Base-by-base conservation (phyloP, 805 yeast species). In the Jamesozyma spencerorum region DNA sequence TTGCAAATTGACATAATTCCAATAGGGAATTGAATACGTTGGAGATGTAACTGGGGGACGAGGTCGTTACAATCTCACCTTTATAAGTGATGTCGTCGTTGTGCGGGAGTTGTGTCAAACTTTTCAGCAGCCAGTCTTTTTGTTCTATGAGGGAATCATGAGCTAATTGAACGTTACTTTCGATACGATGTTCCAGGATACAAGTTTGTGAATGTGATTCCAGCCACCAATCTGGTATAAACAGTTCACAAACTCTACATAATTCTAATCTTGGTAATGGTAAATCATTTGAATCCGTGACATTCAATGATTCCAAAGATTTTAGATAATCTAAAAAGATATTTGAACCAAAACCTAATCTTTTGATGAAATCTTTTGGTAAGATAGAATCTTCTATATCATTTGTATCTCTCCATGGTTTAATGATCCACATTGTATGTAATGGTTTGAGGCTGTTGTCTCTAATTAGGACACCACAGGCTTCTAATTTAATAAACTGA, bases 201-300 rank as follows among this genome's bases (percentile, higher is more conserved):
- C 99, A 92, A 36, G 84, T 65, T 54, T 87, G 92, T 1, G 90
- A 81, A 62, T 92, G 99, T 37, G 80, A 73, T 51, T 90, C 98
- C 31, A 92, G 68, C 82, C 94, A 92, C 98, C 98, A 92, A 3
- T 87, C 83, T 3, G 95, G 96, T n/a, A 87, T 79, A 36, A 74
- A 74, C 24, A 79, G 77, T 55, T 92, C 99, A 62, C 99, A 92
- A 20, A 92, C 87, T 36, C 96, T 72, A 60, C 99, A 92, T 26
- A 92, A 65, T 29, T 84, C 86, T 42, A 78, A 71, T 18, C 80
- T 79, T 1, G 95, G 96, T n/a, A 77, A 72, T 0, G 95, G 94
- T 0, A 85, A 70, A 43, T 70, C 67, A 10, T 63, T 69, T 51
- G 79, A 82, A 48, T 81, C 82, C 2, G 77, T 68, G 13, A 80